Base-by-base conservation (phyloP, 495 filamentous ascomycete species). In the Aspergillus diversus region DNA sequence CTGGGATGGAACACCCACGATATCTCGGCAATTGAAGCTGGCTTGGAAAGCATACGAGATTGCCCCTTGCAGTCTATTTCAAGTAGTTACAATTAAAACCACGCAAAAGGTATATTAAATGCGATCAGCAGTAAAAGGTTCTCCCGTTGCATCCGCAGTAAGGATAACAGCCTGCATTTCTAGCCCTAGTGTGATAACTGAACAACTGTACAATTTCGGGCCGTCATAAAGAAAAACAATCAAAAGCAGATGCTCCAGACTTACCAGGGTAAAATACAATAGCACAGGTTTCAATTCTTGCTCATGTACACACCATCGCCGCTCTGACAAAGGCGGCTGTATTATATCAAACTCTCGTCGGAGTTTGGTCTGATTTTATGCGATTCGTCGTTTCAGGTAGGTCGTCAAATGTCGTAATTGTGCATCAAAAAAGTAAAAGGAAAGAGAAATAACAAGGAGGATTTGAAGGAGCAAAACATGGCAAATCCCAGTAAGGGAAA, bases 331-430 rank as follows among this genome's bases (percentile, higher is more conserved):
- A 9, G 21, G 47, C 31, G 31, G 27, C 11, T 33, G 39, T 58
- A 48, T 47, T 49, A 32, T 49, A 32, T 47, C 42, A 34, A 21
- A 60, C 34, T 51, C 17, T 50, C 21, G 21, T 27, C n/a, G 15
- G 47, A 50, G 9, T 31, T 27, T 50, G 37, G 16, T 55, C 51
- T 47, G 27, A 59, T 59, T 48, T 48, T 21, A 33, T 59, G 56
- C 16, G 42, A 49, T 59, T 59, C 56, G 31, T 59, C 15, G 56
- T 12, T 43, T 42, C 56, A 33, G 9, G 7, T 49, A 32, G 42
- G 21, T 59, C 56, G 46, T 59, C 27, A 59, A 48, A 33, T 47
- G 56, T 59, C 56, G 43, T 59, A 48, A 59, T 33, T 48, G 56
- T 32, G 48, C 8, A 31, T 47, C 16, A n/a, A 3, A 39, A 39